Base-by-base conservation (phyloP, 2,329 filamentous ascomycete genomes). In the Fusarium tupiense region DNA sequence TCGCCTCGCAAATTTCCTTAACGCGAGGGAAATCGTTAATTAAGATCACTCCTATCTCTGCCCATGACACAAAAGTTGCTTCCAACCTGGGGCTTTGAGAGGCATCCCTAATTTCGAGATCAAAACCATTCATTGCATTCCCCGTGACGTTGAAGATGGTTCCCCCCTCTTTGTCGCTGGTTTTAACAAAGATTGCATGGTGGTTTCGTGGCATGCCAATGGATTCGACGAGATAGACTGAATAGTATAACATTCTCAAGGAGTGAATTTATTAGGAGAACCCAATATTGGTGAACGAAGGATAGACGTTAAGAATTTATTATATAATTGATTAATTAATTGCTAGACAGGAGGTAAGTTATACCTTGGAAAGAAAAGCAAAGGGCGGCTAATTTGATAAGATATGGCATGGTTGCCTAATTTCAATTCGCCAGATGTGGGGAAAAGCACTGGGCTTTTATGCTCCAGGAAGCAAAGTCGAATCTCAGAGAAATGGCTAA, bases 171-270 rank as follows among this genome's bases (percentile, higher is more conserved):
- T 47, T 47, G 13, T 29, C 6, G 19, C 46, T 13, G 2, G 26
- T 47, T 16, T 22, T 16, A 3, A 47, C 5, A 10, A 47, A 47
- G 6, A 29, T 29, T 47, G 44, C 44, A 11, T 47, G 26, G 6
- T 47, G 46, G 46, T 47, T 47, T 29, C 26, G 46, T 29, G 46
- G 19, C 13, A 47, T 47, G 13, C 19, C 26, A 0, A 47, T 29
- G 13, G 26, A 47, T 47, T 47, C 26, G 4, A 22, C 9, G 13
- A 47, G 19, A 0, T 47, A 29, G 9, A 29, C 46, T 1, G 6
- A 22, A 8, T 22, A 22, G 3, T 29, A 0, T 8, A 4, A 22
- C 26, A 47, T 29, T 47, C 0, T 47, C 1, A 29, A 20, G n/a
- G n/a, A n/a, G n/a, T n/a, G n/a, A n/a, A n/a, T n/a, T n/a, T n/a